Evolutionary conservation across 331 rosid genomes (phyloP).

Genomic region (Prunus yedoensis): DNA sequence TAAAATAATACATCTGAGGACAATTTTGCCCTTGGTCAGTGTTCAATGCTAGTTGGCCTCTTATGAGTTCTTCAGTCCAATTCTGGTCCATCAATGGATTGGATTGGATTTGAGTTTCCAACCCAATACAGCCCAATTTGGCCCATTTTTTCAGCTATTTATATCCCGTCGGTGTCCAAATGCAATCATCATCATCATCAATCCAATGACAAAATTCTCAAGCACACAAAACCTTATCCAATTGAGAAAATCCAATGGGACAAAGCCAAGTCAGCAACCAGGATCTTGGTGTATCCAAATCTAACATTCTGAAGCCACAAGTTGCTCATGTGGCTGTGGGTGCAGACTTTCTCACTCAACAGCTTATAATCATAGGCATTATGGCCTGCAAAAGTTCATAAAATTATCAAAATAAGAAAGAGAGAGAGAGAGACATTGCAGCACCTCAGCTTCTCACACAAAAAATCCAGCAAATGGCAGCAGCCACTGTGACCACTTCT

Average conservation of each 20-base stretch:
- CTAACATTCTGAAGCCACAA: conserved; percentile 63
- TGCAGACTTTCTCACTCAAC: conserved; percentile 13
- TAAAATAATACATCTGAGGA: background rate
- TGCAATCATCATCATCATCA: background rate
- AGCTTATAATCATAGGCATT: conserved; percentile 19
- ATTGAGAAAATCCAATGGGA: conserved; percentile 42
- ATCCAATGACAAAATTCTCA: background rate
- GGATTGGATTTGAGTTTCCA: background rate
- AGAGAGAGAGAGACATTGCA: background rate
- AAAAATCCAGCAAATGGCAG: conserved; percentile 51
- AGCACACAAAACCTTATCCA: conserved; percentile 58
- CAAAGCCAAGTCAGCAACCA: conserved; percentile 58
- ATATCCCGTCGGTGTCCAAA: background rate
- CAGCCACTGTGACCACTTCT: conserved; percentile 55
- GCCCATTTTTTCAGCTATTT: background rate
- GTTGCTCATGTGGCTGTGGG: conserved; percentile 44
- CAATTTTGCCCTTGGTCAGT: background rate
- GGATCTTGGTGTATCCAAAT: conserved; percentile 60
- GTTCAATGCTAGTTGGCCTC: background rate
- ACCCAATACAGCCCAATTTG: background rate
- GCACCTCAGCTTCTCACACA: conserved; percentile 3
- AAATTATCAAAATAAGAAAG: background rate
- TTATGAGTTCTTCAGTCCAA: background rate
- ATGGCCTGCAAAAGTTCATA: background rate
- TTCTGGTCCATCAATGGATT: background rate